Conservation (phyloP, 129 eudicot genomes). For the Kitagawia praeruptora region DNA sequence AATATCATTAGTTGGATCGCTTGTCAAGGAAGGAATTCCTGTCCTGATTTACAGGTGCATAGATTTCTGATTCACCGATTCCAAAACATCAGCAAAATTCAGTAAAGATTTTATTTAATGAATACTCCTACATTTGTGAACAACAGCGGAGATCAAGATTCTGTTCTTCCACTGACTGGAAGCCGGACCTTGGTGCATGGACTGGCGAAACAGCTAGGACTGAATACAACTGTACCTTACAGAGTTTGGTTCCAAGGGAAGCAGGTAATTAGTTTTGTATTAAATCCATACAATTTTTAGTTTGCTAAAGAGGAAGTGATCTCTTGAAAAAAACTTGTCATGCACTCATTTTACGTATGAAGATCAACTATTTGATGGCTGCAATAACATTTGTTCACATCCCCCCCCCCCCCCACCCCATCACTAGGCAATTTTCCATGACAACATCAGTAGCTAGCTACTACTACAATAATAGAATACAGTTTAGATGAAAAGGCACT, state of each 20-base stretch:
- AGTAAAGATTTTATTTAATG: not conserved
- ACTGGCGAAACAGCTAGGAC: conserved; percentile 48
- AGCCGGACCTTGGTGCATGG: conserved; percentile 54
- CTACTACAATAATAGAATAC: not conserved
- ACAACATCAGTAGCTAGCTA: not conserved
- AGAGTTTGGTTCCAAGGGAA: conserved; percentile 68
- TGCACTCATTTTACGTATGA: not conserved
- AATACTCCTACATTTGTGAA: too few species aligned
- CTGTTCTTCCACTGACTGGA: conserved; percentile 69
- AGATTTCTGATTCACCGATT: not conserved
- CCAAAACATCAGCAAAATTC: not conserved
- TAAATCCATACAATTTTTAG: not conserved
- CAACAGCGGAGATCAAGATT: conserved; percentile 77
- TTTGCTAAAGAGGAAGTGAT: not conserved
- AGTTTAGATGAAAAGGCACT: not conserved
- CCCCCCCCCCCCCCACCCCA: not conserved
- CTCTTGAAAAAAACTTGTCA: not conserved
- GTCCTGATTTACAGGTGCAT: conserved; percentile 70
- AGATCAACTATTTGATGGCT: not conserved
- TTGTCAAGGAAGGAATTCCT: conserved; percentile 51
- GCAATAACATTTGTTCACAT: not conserved
- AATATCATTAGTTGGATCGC: conserved; percentile 55
- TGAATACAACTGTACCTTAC: conserved; percentile 55
- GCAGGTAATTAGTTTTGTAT: conserved; percentile 31
- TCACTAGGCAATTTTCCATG: not conserved